Evolutionary conservation across 73 alveolate species (phyloP).

Genomic region (Blepharisma japonicum): DNA sequence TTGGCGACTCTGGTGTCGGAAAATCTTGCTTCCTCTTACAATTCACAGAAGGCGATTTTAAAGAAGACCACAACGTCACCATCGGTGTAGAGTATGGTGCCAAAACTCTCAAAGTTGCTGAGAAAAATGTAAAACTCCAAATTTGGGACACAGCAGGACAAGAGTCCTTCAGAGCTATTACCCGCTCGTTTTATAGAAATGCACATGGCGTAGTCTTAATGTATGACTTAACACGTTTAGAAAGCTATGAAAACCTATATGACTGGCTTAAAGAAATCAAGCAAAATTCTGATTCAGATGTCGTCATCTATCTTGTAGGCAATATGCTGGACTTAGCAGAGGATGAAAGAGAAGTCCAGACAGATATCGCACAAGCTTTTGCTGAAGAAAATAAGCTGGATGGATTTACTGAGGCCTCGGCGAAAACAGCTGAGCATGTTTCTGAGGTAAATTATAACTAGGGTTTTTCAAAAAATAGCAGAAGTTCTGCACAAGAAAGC

Average conservation of each 20-base stretch:
- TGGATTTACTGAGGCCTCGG: slow-evolving; percentile 26
- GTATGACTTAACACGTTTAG: slow-evolving; percentile 75
- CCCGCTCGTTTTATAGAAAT: slow-evolving; percentile 80
- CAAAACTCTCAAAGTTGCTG: slow-evolving; percentile 70
- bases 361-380: background rate
- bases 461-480: slow-evolving; percentile 20
- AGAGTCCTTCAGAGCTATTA: slow-evolving; percentile 87
- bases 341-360: slow-evolving; percentile 44
- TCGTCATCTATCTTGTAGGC: slow-evolving; percentile 43
- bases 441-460: slow-evolving; percentile 14
- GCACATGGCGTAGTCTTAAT: slow-evolving; percentile 88
- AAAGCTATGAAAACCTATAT: slow-evolving; percentile 49
- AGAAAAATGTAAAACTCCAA: slow-evolving; percentile 61
- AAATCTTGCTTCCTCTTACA: slow-evolving; percentile 81
- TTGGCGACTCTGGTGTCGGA: slow-evolving; percentile 72
- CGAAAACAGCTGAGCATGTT: slow-evolving; percentile 27
- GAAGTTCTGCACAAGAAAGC: slow-evolving; percentile 10
- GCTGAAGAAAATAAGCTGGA: slow-evolving; percentile 12
- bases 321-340: slow-evolving; percentile 53
- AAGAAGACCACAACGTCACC: slow-evolving; percentile 78
- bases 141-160: slow-evolving; percentile 99
- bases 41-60: slow-evolving; percentile 69
- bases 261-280: slow-evolving; percentile 53
- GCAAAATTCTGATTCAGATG: slow-evolving; percentile 36
- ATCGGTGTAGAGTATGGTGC: slow-evolving; percentile 94